A percentile compares a stretch with the other conserved stretches of the same genome.
These are phyloP conservation scores for Pestalotiopsis fici DNA, from an alignment of 2,329 filamentous ascomycete genomes.

Conservation along the genomic window DNA sequence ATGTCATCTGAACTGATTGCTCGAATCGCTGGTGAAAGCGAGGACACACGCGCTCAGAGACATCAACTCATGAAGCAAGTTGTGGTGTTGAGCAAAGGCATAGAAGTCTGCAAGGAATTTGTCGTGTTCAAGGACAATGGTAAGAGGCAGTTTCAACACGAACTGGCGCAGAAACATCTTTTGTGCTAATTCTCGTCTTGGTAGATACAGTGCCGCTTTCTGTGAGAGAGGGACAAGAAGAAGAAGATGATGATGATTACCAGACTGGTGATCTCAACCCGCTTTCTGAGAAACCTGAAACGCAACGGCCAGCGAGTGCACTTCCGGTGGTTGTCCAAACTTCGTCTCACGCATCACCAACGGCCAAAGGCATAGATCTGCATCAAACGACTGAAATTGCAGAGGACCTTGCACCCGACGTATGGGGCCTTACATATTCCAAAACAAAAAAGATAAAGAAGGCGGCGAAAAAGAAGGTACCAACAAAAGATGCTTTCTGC, in stretches of 20 bases:
- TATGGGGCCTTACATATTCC: fast-evolving
- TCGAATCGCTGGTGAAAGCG: slow-evolving; percentile 41
- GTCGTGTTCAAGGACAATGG: not conserved
- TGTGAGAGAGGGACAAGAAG: not conserved
- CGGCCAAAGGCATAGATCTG: too few relatives aligned
- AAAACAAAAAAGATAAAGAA: too few relatives aligned
- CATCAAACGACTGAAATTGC: too few relatives aligned
- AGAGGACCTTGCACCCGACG: too few relatives aligned
- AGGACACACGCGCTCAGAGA: slow-evolving; percentile 34
- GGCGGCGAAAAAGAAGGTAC: not conserved
- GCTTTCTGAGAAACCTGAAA: too few relatives aligned
- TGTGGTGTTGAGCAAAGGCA: slow-evolving; percentile 35
- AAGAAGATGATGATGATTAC: too few relatives aligned
- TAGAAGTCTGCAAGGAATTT: slow-evolving; percentile 38
- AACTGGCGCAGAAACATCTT: not conserved
- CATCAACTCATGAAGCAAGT: slow-evolving; percentile 37
- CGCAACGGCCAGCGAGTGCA: too few relatives aligned
- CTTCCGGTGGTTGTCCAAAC: too few relatives aligned
- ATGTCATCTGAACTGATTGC: slow-evolving; percentile 36
- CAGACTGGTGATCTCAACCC: too few relatives aligned
- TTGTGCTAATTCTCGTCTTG: not conserved
- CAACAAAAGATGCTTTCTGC: too few relatives aligned
- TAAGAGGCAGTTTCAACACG: not conserved
- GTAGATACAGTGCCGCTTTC: not conserved
- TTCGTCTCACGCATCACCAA: too few relatives aligned